Evolutionary conservation across 2,329 filamentous ascomycete genomes (phyloP).

Genomic region (Nigrospora sphaerica): DNA sequence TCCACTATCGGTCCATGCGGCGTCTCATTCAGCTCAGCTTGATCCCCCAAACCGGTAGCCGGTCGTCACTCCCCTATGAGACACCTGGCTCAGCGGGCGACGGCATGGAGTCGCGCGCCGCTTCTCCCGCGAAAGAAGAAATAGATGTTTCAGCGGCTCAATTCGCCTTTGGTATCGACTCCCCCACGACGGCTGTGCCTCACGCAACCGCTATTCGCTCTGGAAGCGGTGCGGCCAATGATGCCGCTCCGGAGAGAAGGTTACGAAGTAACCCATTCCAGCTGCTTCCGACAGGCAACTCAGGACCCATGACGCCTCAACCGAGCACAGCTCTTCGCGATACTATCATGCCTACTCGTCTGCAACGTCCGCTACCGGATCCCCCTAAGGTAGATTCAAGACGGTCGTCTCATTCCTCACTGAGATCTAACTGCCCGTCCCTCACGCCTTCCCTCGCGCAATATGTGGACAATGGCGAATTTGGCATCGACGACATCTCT

Average conservation of each 20-base stretch:
- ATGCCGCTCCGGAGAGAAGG: not conserved
- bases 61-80: not conserved
- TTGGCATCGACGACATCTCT: conserved; percentile 20
- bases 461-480: conserved; percentile 23
- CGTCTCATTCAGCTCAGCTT: conserved; percentile 41
- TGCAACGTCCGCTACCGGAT: conserved; percentile 20
- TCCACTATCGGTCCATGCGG: conserved; percentile 49
- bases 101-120: not conserved
- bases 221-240: conserved; percentile 3
- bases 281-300: not conserved
- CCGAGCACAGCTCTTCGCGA: not conserved
- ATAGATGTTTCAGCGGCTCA: not conserved
- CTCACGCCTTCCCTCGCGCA: conserved; percentile 22
- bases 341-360: conserved; percentile 3
- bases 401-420: conserved; percentile 17
- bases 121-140: not conserved
- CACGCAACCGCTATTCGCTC: no score
- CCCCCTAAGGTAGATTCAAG: conserved; percentile 13
- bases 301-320: not conserved
- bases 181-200: conserved; percentile 4
- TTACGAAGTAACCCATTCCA: conserved; percentile 10
- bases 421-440: conserved; percentile 21
- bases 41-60: conserved; percentile 23
- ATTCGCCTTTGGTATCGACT: conserved; percentile 10
- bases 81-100: not conserved